Evolutionary conservation across 1,139 yeast genomes (phyloP).

Genomic region (Lizanozyma gosingica): DNA sequence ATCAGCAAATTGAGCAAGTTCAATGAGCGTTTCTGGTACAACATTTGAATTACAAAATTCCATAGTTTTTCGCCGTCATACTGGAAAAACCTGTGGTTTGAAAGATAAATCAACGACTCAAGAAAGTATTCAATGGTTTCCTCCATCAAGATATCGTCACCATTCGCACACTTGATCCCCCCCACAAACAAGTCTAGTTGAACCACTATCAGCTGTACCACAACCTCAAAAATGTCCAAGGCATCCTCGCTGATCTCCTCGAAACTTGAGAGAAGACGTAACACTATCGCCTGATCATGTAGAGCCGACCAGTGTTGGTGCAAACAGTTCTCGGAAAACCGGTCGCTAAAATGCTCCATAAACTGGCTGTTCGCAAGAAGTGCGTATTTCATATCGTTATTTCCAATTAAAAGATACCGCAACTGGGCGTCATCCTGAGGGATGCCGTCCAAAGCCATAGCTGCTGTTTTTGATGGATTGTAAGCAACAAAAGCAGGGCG

Average conservation of each 20-base stretch:
- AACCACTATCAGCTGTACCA: background rate
- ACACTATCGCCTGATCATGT: background rate
- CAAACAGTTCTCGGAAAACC: background rate
- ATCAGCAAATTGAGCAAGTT: background rate
- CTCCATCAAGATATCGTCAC: background rate
- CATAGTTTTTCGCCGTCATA: background rate
- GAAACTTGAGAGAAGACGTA: background rate
- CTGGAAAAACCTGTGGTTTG: background rate
- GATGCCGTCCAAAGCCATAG: too few relatives aligned
- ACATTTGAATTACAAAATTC: background rate
- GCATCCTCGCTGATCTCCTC: background rate
- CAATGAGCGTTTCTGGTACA: background rate
- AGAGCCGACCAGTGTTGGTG: background rate
- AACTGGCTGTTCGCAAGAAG: background rate
- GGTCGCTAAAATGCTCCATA: background rate
- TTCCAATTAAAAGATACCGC: background rate
- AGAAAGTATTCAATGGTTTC: background rate
- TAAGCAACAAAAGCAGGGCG: too few relatives aligned
- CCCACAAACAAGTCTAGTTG: background rate
- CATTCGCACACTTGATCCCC: too few relatives aligned
- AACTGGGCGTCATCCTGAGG: background rate
- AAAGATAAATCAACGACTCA: background rate
- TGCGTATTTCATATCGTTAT: background rate
- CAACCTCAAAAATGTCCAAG: background rate
- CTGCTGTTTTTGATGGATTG: too few relatives aligned